Percentiles rank a stretch among this genome's conserved stretches.
Conservation (phyloP, 129 eudicot species). For the Silybum marianum region DNA sequence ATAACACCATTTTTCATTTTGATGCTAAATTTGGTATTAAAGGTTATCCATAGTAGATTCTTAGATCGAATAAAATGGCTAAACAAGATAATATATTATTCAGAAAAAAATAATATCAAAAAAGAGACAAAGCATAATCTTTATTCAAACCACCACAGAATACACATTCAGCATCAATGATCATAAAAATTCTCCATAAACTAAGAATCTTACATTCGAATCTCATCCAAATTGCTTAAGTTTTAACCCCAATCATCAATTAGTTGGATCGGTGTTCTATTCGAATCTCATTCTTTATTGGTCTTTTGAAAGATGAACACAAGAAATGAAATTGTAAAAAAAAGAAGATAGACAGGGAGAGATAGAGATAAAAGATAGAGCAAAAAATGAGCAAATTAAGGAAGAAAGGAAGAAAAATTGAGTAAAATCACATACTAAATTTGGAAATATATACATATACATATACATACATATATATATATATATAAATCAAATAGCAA, state of each 20-base stretch:
- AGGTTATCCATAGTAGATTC: not conserved
- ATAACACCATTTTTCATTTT: not conserved
- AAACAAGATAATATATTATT: too few species aligned
- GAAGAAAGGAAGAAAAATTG: not conserved
- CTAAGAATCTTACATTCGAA: not conserved
- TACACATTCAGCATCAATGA: not conserved
- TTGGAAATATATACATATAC: not conserved
- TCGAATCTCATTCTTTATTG: not conserved
- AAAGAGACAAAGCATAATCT: not conserved
- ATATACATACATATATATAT: not conserved
- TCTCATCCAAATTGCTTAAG: not conserved
- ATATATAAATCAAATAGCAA: not conserved
- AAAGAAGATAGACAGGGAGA: not conserved
- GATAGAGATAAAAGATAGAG: not conserved
- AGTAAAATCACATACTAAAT: not conserved
- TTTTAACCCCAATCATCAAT: not conserved
- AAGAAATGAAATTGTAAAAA: not conserved
- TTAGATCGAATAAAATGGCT: not conserved
- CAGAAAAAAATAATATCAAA: not conserved
- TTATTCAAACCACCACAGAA: not conserved
- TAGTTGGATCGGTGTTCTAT: not conserved
- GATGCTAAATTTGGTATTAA: not conserved
- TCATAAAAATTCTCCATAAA: too few species aligned
- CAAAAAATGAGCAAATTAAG: not conserved
- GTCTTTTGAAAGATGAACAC: not conserved